Evolutionary conservation across 768 basidiomycete genomes (phyloP).

Genomic region (Leccinum imitatum): DNA sequence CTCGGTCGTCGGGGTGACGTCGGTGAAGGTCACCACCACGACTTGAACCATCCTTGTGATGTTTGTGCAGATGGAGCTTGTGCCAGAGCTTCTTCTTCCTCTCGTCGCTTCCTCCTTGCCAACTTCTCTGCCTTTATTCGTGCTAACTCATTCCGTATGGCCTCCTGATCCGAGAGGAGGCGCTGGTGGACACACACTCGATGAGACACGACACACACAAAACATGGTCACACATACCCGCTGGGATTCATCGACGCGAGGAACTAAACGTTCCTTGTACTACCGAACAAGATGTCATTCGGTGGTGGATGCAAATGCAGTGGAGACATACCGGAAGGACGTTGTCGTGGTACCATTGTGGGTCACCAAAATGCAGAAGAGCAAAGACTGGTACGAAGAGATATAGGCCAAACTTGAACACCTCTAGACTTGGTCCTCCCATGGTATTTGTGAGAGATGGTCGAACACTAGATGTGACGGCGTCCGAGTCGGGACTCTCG

Average conservation of each 20-base stretch:
- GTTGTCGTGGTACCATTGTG: slow-evolving; percentile 76
- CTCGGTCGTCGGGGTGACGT: neutral
- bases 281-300: slow-evolving; percentile 27
- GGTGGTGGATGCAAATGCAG: neutral
- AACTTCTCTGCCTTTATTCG: slow-evolving; percentile 67
- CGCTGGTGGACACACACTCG: slow-evolving; percentile 35
- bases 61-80: slow-evolving; percentile 14
- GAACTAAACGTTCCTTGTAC: slow-evolving; percentile 76
- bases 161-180: slow-evolving; percentile 64
- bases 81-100: slow-evolving; percentile 35
- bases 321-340: slow-evolving; percentile 65
- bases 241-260: slow-evolving; percentile 54
- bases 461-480: neutral
- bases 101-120: slow-evolving; percentile 42
- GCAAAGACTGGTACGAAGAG: slow-evolving; percentile 81
- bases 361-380: slow-evolving; percentile 84
- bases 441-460: neutral
- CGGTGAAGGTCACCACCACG: slow-evolving; percentile 22
- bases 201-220: slow-evolving; percentile 9
- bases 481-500: no score
- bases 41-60: slow-evolving; percentile 29
- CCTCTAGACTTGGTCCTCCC: neutral
- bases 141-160: slow-evolving; percentile 63
- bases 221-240: slow-evolving; percentile 38
- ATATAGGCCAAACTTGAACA: slow-evolving; percentile 44